Evolutionary conservation across 2,329 filamentous ascomycete genomes (phyloP).

Genomic region (Fusarium sp.): DNA sequence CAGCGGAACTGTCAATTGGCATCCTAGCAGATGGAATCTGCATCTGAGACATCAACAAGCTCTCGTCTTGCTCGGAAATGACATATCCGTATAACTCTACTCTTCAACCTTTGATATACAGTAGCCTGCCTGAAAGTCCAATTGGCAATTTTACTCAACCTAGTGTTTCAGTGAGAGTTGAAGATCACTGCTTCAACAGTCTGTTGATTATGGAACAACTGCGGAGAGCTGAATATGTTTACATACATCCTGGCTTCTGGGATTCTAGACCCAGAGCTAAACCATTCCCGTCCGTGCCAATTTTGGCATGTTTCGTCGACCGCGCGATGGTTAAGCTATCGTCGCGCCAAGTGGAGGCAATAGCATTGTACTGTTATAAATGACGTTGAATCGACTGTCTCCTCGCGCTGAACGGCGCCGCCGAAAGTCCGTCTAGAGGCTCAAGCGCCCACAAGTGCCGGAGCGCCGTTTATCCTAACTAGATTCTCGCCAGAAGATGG

Average conservation of each 20-base stretch:
- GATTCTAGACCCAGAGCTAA: constrained; percentile 33
- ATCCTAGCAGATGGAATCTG: constrained; percentile 15
- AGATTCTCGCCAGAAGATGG: constrained; percentile 1
- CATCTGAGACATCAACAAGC: constrained; percentile 9
- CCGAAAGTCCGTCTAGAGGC: constrained; percentile 28
- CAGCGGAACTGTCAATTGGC: constrained; percentile 22
- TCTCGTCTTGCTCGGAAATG: constrained; percentile 11
- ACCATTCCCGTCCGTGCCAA: constrained; percentile 25
- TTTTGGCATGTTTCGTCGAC: constrained; percentile 29
- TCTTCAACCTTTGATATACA: neutral
- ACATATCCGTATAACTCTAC: neutral
- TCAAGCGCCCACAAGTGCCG: constrained; percentile 41
- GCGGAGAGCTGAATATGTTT: neutral
- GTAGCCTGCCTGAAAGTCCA: neutral
- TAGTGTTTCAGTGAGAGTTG: neutral
- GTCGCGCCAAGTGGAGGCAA: constrained; percentile 45
- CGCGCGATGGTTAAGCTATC: constrained; percentile 34
- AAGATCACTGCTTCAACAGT: constrained; percentile 1
- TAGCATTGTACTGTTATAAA: constrained; percentile 27
- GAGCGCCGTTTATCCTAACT: constrained; percentile 22
- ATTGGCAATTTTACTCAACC: neutral
- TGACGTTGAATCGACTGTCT: constrained; percentile 44
- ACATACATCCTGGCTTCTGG: neutral
- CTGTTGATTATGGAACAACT: neutral
- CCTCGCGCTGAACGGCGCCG: constrained; percentile 24